A percentile compares a stretch with the other conserved stretches of the same genome.
phyloP scores from a whole-genome alignment of 768 basidiomycete genomes.

The Lactifluus echinatus region DNA sequence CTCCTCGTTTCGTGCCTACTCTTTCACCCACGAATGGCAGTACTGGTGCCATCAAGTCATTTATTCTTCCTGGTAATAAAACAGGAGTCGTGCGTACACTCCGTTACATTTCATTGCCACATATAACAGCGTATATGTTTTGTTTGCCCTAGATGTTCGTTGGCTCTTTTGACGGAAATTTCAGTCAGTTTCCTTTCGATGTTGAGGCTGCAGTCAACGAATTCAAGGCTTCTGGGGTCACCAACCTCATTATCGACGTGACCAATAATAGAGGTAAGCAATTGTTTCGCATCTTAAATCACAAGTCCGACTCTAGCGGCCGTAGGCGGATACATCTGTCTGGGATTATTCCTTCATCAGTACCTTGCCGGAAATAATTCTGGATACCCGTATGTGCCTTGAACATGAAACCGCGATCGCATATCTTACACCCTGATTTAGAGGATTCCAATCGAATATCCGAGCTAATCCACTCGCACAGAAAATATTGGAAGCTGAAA shows the following conservation, averaged over 20 bases:
- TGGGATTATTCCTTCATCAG: conserved; percentile 51
- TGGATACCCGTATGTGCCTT: conserved; percentile 40
- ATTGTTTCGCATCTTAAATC: conserved; percentile 23
- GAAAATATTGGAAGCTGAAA: conserved; percentile 47
- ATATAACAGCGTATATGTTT: background rate
- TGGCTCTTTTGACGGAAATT: conserved; percentile 48
- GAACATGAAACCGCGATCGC: background rate
- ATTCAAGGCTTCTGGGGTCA: conserved; percentile 42
- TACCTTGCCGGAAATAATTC: conserved; percentile 43
- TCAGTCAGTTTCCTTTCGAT: conserved; percentile 43
- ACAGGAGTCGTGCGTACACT: conserved; percentile 46
- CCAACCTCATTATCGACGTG: conserved; percentile 46
- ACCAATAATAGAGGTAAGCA: conserved; percentile 52
- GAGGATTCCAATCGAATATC: conserved; percentile 47
- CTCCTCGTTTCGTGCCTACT: conserved; percentile 39
- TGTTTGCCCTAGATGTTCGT: conserved; percentile 42
- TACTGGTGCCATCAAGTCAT: conserved; percentile 42
- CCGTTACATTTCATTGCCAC: background rate
- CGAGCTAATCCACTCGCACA: conserved; percentile 51
- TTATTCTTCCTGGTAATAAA: conserved; percentile 43
- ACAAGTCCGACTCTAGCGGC: conserved; percentile 21
- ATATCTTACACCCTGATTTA: conserved; percentile 20
- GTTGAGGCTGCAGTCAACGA: conserved; percentile 35
- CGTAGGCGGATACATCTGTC: conserved; percentile 48
- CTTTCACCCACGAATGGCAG: conserved; percentile 39